Conservation (phyloP, 164 flowering plant species). For the Stephania yunnanensis region DNA sequence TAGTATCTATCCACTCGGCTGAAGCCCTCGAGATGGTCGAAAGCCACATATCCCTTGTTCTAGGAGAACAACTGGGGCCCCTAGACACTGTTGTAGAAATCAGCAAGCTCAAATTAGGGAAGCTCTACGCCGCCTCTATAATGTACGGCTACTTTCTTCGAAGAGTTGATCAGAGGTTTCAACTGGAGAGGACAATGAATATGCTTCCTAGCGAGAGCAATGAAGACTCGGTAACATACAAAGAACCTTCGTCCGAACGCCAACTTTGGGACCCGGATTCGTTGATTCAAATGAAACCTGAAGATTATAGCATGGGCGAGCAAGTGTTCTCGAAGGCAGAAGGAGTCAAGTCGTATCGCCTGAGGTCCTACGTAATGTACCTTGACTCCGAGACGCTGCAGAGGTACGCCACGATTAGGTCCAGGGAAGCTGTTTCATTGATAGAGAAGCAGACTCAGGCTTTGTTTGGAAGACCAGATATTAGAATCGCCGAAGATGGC, state of each 20-base stretch:
- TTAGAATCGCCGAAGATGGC: slow-evolving; percentile 58
- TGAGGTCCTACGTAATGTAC: slow-evolving; percentile 86
- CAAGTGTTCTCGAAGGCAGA: slow-evolving; percentile 21
- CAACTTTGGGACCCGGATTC: slow-evolving; percentile 73
- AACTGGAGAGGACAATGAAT: slow-evolving; percentile 75
- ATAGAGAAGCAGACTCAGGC: slow-evolving; percentile 93
- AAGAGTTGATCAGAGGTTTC: slow-evolving; percentile 82
- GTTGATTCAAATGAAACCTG: slow-evolving; percentile 41
- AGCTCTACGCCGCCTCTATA: slow-evolving; percentile 93
- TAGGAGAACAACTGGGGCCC: slow-evolving; percentile 81
- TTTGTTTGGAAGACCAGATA: slow-evolving; percentile 83
- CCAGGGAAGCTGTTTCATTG: slow-evolving; percentile 76
- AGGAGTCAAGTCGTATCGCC: slow-evolving; percentile 38
- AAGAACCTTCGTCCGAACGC: slow-evolving; percentile 34
- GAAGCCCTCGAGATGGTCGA: slow-evolving; percentile 91
- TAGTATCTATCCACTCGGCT: slow-evolving; percentile 70
- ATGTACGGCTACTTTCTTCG: slow-evolving; percentile 94
- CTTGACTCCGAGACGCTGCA: slow-evolving; percentile 84
- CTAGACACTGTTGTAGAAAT: slow-evolving; percentile 52
- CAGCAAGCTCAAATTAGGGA: slow-evolving; percentile 86
- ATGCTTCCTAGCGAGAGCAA: slow-evolving; percentile 52
- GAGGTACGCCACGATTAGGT: slow-evolving; percentile 80
- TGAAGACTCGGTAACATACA: slow-evolving; percentile 25
- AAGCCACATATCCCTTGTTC: slow-evolving; percentile 73
- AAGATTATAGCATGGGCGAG: slow-evolving; percentile 25